Conservation (phyloP, 257 asterid genomes). For the Nicotiana undulata region DNA sequence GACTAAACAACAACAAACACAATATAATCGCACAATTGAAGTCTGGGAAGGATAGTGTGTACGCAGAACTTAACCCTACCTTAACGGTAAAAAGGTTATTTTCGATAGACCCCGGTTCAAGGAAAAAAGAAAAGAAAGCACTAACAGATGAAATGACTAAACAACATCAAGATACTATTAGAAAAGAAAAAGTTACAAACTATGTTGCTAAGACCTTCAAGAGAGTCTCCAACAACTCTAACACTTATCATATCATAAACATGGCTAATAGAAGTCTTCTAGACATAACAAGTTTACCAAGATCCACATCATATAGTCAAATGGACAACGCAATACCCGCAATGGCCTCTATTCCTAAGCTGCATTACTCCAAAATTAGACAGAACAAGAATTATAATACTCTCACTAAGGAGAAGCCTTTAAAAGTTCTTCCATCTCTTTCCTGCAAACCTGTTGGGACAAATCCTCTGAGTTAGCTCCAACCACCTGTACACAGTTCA, state of each 20-base stretch:
- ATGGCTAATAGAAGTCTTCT: not conserved
- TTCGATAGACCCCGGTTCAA: too few species aligned
- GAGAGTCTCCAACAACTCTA: not conserved
- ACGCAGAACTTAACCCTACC: too few species aligned
- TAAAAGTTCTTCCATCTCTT: not conserved
- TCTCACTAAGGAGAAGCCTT: not conserved
- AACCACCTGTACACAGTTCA: conserved; percentile 74
- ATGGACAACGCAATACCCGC: not conserved
- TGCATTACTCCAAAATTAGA: not conserved
- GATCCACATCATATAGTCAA: not conserved
- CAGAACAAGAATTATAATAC: not conserved
- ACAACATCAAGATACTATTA: not conserved
- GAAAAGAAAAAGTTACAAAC: not conserved
- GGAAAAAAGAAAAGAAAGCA: too few species aligned
- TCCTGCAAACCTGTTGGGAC: conserved; percentile 30
- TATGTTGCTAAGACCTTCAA: not conserved
- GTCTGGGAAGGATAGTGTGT: too few species aligned
- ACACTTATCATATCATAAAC: not conserved
- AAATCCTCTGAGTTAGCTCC: conserved; percentile 5
- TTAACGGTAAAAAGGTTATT: too few species aligned
- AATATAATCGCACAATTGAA: too few species aligned
- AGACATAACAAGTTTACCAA: not conserved
- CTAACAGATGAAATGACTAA: not conserved
- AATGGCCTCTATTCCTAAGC: not conserved
- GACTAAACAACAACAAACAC: too few species aligned